These are phyloP conservation scores for Diaporthe citrichinensis DNA, from an alignment of 2,329 filamentous ascomycete genomes.

Conservation along the genomic window DNA sequence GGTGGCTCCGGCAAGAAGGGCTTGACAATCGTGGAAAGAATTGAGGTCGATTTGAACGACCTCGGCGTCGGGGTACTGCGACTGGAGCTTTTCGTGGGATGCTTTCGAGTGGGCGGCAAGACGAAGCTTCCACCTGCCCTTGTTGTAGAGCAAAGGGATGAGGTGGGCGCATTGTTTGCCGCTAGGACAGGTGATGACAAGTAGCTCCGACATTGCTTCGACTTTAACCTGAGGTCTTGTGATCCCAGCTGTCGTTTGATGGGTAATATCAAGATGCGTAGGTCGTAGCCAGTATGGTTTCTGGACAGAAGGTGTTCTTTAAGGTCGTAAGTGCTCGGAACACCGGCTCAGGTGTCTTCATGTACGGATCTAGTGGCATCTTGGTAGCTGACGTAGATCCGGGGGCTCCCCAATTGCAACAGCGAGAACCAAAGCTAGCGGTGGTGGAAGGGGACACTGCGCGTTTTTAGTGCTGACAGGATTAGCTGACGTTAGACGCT, in stretches of 20 bases:
- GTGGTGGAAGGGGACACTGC: neutral
- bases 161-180: slow-evolving; percentile 54
- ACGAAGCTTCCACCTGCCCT: slow-evolving; percentile 50
- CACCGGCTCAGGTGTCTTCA: neutral
- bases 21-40: neutral
- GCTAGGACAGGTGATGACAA: slow-evolving; percentile 55
- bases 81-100: slow-evolving; percentile 47
- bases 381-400: neutral
- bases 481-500: neutral
- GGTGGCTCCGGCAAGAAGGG: slow-evolving; percentile 43
- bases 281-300: accelerated
- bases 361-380: no score
- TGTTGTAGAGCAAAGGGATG: slow-evolving; percentile 51
- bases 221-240: no score
- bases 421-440: neutral
- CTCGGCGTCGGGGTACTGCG: slow-evolving; percentile 51
- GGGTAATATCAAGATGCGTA: neutral
- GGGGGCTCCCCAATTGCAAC: neutral
- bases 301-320: no score
- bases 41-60: slow-evolving; percentile 44
- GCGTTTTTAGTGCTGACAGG: neutral
- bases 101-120: slow-evolving; percentile 49
- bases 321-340: neutral
- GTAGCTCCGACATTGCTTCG: slow-evolving; percentile 46
- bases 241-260: no score